Evolutionary conservation across 2,329 filamentous ascomycete genomes (phyloP), one percentile per base, ranked within the genome.

Genomic region (Huntiella savannae): DNA sequence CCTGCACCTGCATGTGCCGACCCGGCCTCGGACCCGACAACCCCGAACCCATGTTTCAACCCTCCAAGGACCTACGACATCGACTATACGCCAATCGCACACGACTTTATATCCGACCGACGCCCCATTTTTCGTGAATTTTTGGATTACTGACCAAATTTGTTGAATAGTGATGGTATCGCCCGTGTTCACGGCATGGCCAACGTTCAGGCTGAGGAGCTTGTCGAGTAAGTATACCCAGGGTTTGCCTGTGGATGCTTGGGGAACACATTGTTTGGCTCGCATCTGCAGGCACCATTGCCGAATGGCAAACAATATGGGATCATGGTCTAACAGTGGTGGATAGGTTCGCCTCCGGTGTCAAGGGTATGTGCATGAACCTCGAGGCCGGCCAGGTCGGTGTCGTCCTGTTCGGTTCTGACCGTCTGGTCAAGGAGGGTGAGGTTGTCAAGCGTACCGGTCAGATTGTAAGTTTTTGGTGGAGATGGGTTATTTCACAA

Each of bases 311-410:
- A 38, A 38, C 13, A 7, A 38, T 15, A 7, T 16, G 16, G 35
- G 35, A 38, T 38, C 13, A 28, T 10, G 35, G 10, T 38, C 48
- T 46, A 50, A 50, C 37, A 37, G 15, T 36, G 38, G 5, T 41
- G 22, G 22, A 19, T 56, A 95, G 87, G 76, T 98, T 98, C 75
- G 85, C 91, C 62, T 98, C 91, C 56, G 91, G 91, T 68, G 91
- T 96, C 70, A 96, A 96, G 81, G 91, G 91, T 69, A 98, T 98
- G 91, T 96, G 88, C 84, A 96, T 98, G 88, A 98, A 98, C 83
- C 80, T 98, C 71, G 91, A 98, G 75, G 91, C 91, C 69, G 91
- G 91, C 68, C 91, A 96, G 72, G 91, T 98, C 73, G 91, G 91
- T 94, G 87, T 98, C 62, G 91, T 98, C 78, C 78, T 98, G 63